Base-by-base conservation (phyloP, 192 early-diverging fungal species). In the Backusella mclennaniae region DNA sequence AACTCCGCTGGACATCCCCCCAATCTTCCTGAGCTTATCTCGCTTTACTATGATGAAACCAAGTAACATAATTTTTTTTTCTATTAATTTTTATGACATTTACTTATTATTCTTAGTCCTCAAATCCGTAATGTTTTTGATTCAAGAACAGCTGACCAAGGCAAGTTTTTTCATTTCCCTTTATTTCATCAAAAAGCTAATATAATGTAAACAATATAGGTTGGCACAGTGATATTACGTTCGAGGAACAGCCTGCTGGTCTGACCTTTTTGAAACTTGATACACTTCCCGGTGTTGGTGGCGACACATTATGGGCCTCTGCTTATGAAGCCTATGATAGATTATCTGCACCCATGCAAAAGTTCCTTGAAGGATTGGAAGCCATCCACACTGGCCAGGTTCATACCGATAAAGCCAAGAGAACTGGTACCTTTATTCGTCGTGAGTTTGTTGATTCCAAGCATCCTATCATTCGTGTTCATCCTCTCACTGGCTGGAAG, bases 401-500 rank as follows among this genome's bases (percentile, higher is more conserved):
- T 35, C 80, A 81, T 11, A 59, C 31, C 14, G 52, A 81, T 7
- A 23, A 19, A 21, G 76, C 66, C 0, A 67, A 73, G 12, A 35
- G 0, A 12, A 17, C 44, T 23, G 80, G 80, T 66, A 35, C 29
- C 17, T 29, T 35, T 44, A 46, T 81, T 63, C 76, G 77, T 6
- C 76, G 80, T 63, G 23, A 56, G 9, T 41, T 63, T 9, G 52
- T 69, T 23, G 76, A 77, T 3, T 46, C 52, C 67, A 35, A 59
- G 14, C 82, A 83, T 41, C 82, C 82, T 33, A 41, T 83, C 9
- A 74, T 90, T 15, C 79, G 90, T n/a, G 89, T 88, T 12, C 89
- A 90, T 69, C 89, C 89, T 21, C 82, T 89, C 31, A 90, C 89
- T 17, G 85, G 87, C 8, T 88, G 84, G 83, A 90, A 90, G 78